Conservation (phyloP, 176 grass and related monocot species). For the Chloris gayana region DNA sequence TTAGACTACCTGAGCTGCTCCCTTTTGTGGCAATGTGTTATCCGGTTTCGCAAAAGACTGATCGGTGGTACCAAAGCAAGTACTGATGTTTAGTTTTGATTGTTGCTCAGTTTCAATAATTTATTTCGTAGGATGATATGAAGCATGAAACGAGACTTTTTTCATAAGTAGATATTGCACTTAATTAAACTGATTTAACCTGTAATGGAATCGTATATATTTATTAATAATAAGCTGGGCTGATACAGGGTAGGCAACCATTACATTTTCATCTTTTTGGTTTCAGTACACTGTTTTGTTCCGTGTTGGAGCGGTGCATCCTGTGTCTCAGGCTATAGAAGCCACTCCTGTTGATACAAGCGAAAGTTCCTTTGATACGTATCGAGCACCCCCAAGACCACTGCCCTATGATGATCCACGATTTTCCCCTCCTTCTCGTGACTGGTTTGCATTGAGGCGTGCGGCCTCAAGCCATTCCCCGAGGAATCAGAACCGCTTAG, state of each 20-base stretch:
- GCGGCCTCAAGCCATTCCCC: conserved; percentile 65
- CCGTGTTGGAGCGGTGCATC: conserved; percentile 53
- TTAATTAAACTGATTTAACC: not conserved
- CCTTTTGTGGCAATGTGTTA: not conserved
- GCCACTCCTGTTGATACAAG: conserved; percentile 61
- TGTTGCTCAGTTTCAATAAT: not conserved
- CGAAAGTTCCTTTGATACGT: conserved; percentile 74
- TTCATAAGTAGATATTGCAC: not conserved
- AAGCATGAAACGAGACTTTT: not conserved
- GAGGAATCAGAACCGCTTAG: conserved; percentile 77
- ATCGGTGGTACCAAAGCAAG: not conserved
- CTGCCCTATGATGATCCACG: conserved; percentile 92
- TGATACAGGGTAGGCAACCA: not conserved
- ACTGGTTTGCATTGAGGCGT: conserved; percentile 58
- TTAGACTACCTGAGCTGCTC: not conserved
- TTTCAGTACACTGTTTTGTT: conserved; percentile 84
- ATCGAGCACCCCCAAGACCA: conserved; percentile 75
- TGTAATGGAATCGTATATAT: not conserved
- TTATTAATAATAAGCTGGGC: conserved; percentile 20
- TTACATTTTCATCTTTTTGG: conserved; percentile 31
- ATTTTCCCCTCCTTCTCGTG: conserved; percentile 54
- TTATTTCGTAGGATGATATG: not conserved
- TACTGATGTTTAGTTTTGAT: not conserved
- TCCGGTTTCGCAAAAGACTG: not conserved
- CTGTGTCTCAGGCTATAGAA: conserved; percentile 71